Evolutionary conservation across 495 filamentous ascomycete species (phyloP).

Genomic region (Aspergillus bertholletiae): DNA sequence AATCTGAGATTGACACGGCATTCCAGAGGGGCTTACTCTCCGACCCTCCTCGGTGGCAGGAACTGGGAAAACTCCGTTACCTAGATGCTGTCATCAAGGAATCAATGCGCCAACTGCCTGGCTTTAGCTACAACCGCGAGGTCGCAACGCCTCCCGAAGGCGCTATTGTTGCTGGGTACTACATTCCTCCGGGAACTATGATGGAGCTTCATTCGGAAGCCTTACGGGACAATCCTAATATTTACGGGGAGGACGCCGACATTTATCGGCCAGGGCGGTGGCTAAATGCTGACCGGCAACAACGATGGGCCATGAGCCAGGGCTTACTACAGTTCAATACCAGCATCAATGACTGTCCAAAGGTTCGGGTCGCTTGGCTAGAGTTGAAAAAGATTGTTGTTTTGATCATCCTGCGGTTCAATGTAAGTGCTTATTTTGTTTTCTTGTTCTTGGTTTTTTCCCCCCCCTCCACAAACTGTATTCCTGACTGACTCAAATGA

Average conservation of each 20-base stretch:
- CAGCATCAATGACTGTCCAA: not conserved
- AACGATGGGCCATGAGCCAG: slow-evolving; percentile 7
- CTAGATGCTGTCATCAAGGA: slow-evolving; percentile 31
- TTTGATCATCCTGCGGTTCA: slow-evolving; percentile 12
- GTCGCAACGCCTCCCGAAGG: slow-evolving; percentile 19
- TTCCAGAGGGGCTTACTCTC: not conserved
- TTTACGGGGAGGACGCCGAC: slow-evolving; percentile 48
- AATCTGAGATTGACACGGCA: slow-evolving; percentile 11
- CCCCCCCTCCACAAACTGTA: too few species aligned
- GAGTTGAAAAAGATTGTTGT: slow-evolving; percentile 20
- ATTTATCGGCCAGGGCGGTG: slow-evolving; percentile 52
- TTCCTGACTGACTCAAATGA: not conserved
- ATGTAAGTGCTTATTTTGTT: slow-evolving; percentile 10
- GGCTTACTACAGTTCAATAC: slow-evolving; percentile 6
- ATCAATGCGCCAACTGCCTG: slow-evolving; percentile 26
- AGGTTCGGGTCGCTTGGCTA: slow-evolving; percentile 10
- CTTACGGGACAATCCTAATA: slow-evolving; percentile 22
- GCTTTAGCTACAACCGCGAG: slow-evolving; percentile 16
- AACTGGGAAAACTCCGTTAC: slow-evolving; percentile 12
- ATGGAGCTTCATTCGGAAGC: slow-evolving; percentile 23
- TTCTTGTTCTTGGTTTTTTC: too few species aligned
- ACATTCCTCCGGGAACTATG: slow-evolving; percentile 20
- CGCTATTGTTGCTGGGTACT: slow-evolving; percentile 13
- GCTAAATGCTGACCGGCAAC: slow-evolving; percentile 21
- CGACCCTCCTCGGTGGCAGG: slow-evolving; percentile 4